Evolutionary conservation across 176 grass and related monocot species (phyloP), one percentile per base, ranked within the genome.

Genomic region (Paspalum notatum): DNA sequence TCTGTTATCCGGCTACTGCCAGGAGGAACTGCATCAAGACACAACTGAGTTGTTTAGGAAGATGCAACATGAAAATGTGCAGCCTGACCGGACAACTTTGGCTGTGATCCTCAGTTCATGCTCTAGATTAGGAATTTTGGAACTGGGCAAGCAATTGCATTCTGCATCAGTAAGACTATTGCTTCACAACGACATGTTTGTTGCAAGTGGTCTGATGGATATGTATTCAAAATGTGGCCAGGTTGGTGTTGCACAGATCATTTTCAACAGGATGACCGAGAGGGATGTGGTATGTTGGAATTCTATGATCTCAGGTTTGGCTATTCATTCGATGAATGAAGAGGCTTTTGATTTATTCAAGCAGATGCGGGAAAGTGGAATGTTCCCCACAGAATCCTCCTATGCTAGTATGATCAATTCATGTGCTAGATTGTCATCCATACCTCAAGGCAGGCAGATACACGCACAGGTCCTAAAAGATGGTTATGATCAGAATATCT

Each of bases 271-370:
- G 79, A 94, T 94, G 87, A 73, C 49, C 1, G 83, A 91, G 76
- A 92, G 91, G 79, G 94, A 94, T 38, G 82, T 94, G 21, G 89
- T 97, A 39, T 87, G 87, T 72, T 97, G 94, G 94, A 94, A 97
- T 89, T 87, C 94, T 25, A 97, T 97, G 85, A 90, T 97, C 65
- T 88, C 87, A 51, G 89, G 89, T 62, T 77, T 94, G 62, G 69
- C 87, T 86, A 76, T 92, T 59, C 89, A 87, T 83, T 91, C 78
- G 82, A 83, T 90, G 56, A 88, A 88, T 69, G 81, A 82, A 87
- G 91, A 97, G 40, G 91, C 87, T 26, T 88, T 97, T 15, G 4
- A 78, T 79, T 85, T 90, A 72, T 94, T 94, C 85, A 97, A 92
- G 78, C 85, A 86, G 71, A 92, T 97, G 91, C 58, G 74, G 26